Evolutionary conservation across 805 yeast species (phyloP).

Genomic region (Sugiyamaella qingdaonensis): DNA sequence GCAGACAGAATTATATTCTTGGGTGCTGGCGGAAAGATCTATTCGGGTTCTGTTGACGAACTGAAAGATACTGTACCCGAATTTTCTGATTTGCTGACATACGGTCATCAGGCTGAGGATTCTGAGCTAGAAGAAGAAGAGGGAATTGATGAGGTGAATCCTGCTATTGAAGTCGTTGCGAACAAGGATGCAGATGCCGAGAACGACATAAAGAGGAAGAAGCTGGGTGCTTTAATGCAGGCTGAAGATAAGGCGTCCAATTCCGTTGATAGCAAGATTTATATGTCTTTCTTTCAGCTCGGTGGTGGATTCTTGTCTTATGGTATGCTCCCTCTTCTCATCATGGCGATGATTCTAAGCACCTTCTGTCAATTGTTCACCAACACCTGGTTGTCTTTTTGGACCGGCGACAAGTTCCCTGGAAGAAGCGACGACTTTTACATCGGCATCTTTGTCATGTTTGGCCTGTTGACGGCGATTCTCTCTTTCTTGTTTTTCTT

Average conservation of each 20-base stretch:
- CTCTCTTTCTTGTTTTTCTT: slow-evolving; percentile 43
- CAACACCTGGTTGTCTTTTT: slow-evolving; percentile 76
- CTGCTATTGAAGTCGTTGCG: slow-evolving; percentile 11
- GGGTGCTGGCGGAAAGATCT: slow-evolving; percentile 54
- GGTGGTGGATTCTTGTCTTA: slow-evolving; percentile 47
- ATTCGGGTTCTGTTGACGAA: slow-evolving; percentile 57
- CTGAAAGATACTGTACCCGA: slow-evolving; percentile 42
- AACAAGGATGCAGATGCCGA: slow-evolving; percentile 20
- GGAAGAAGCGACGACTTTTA: slow-evolving; percentile 50
- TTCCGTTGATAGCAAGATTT: slow-evolving; percentile 39
- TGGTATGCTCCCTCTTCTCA: slow-evolving; percentile 32
- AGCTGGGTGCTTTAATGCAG: slow-evolving; percentile 26
- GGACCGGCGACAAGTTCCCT: slow-evolving; percentile 60
- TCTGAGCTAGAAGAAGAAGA: slow-evolving; percentile 13
- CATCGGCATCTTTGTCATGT: slow-evolving; percentile 57
- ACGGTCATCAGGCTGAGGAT: slow-evolving; percentile 12
- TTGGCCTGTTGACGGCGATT: slow-evolving; percentile 52
- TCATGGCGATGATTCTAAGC: slow-evolving; percentile 50
- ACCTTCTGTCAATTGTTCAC: slow-evolving; percentile 41
- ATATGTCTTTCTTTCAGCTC: slow-evolving; percentile 45
- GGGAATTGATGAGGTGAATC: slow-evolving; percentile 24
- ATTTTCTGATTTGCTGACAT: slow-evolving; percentile 42
- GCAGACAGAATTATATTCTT: slow-evolving; percentile 71
- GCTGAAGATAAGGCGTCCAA: slow-evolving; percentile 30
- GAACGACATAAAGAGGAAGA: slow-evolving; percentile 22